A percentile compares a stretch with the other conserved stretches of the same genome.
Conservation (phyloP, 371 early-diverging fungal genomes). For the Mortierella sp. region DNA sequence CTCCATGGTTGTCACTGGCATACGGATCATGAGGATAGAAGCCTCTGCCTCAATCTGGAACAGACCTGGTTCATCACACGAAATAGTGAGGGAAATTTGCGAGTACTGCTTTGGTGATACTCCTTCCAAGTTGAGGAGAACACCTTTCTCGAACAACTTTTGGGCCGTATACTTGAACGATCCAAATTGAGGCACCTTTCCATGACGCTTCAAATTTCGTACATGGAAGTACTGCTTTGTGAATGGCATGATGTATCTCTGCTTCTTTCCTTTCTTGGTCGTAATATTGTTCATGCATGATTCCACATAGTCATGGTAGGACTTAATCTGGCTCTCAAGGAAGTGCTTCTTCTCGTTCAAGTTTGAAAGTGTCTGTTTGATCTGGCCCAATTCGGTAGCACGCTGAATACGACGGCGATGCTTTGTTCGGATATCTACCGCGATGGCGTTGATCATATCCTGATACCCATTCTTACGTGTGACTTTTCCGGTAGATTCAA, state of each 20-base stretch:
- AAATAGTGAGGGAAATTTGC: slow-evolving; percentile 89
- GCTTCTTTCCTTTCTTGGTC: slow-evolving; percentile 82
- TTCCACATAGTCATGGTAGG: slow-evolving; percentile 92
- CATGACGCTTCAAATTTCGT: slow-evolving; percentile 84
- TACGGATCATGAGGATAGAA: slow-evolving; percentile 80
- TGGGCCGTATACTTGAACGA: slow-evolving; percentile 98
- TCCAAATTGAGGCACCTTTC: slow-evolving; percentile 95
- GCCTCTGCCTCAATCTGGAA: slow-evolving; percentile 84
- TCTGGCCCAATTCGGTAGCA: slow-evolving; percentile 75
- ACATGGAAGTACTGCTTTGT: slow-evolving; percentile 95
- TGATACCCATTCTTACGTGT: slow-evolving; percentile 76
- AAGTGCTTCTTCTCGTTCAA: slow-evolving; percentile 86
- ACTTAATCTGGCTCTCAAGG: slow-evolving; percentile 86
- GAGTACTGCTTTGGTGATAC: slow-evolving; percentile 88
- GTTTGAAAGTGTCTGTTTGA: slow-evolving; percentile 83
- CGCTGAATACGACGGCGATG: slow-evolving; percentile 87
- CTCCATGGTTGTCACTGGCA: slow-evolving; percentile 84
- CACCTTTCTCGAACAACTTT: slow-evolving; percentile 92
- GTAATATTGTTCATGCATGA: slow-evolving; percentile 90
- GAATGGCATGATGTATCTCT: slow-evolving; percentile 85
- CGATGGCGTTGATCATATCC: slow-evolving; percentile 92
- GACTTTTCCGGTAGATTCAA: slow-evolving; percentile 78
- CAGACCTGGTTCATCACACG: slow-evolving; percentile 92
- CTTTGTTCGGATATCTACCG: slow-evolving; percentile 93
- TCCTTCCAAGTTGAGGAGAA: slow-evolving; percentile 87